Evolutionary conservation across 129 eudicot genomes (phyloP), one percentile per base, ranked within the genome.

Genomic region (Artemisia argyi): DNA sequence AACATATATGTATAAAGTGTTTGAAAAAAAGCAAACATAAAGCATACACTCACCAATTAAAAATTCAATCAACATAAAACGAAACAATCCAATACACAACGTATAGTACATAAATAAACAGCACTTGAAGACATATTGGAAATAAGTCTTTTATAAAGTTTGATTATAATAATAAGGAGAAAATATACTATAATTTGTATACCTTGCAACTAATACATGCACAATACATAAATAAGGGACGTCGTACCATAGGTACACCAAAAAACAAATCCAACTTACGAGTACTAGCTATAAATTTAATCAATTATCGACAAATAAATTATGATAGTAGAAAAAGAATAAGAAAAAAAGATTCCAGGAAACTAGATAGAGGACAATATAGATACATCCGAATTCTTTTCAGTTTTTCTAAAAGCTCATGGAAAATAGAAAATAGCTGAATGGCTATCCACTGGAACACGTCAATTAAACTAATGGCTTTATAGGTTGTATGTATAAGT

Each of bases 41-140:
- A 72, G 69, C 76, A 72, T 47, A 49, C 76, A 72, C 69, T 48
- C 69, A 48, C 20, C 30, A 72, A 11, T 24, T 48, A 35, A 51
- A 60, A 14, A 47, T 7, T 20, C 61, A 46, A 7, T 61, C 35
- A 72, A 60, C 61, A 72, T 26, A 61, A 72, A n/a, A 69, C 56
- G 20, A 66, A 20, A 44, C 69, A 65, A 10, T 11, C 30, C 16
- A 57, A 54, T 54, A 53, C 16, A 51, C 59, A 32, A 55, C n/a
- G n/a, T n/a, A n/a, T n/a, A n/a, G n/a, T n/a, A n/a, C 17, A 69
- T 22, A 54, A 35, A 32, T 54, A 17, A 16, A 30, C 20, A 44
- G 24, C 75, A 70, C 69, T 65, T 3, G 7, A 16, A 39, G 49
- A 28, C 66, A 65, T 17, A 57, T 26, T 60, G 61, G 5, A 44